Percentiles rank a stretch among this genome's conserved stretches.
Conservation (phyloP, 2,329 filamentous ascomycete genomes). For the Xylariaceae sp. region DNA sequence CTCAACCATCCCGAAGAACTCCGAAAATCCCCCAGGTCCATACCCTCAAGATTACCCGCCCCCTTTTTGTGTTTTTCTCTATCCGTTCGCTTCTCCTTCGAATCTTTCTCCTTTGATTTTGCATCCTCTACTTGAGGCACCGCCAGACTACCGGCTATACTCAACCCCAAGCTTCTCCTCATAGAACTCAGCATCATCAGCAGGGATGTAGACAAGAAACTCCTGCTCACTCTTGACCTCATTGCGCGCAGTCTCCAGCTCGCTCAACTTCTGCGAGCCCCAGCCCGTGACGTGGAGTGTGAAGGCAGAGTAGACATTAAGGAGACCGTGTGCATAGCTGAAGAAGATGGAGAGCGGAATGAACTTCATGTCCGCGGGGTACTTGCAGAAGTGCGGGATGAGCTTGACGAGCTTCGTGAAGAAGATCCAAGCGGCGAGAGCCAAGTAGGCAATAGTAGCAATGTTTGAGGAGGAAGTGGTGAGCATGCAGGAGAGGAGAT, state of each 20-base stretch:
- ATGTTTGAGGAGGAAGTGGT: neutral
- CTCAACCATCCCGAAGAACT: too few species aligned
- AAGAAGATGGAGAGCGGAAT: conserved; percentile 11
- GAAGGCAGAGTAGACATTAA: neutral
- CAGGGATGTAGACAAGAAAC: neutral
- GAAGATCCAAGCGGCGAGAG: conserved; percentile 4
- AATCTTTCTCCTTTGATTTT: too few species aligned
- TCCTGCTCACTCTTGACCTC: neutral
- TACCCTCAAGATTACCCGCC: too few species aligned
- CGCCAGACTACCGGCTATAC: too few species aligned
- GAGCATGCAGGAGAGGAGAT: neutral
- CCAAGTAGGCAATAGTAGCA: neutral
- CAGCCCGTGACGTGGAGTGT: conserved; percentile 1
- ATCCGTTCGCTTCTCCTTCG: too few species aligned
- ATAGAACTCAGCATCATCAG: neutral
- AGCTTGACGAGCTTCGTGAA: conserved; percentile 10
- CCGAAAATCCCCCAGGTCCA: too few species aligned
- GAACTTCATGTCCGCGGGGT: conserved; percentile 6
- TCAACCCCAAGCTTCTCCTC: too few species aligned
- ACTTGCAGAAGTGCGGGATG: conserved; percentile 2
- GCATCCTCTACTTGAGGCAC: too few species aligned
- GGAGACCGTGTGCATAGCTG: conserved; percentile 3
- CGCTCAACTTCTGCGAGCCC: conserved; percentile 5
- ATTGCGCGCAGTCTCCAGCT: neutral
- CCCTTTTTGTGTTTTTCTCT: too few species aligned